Evolutionary conservation across 768 basidiomycete species (phyloP).

Genomic region (Pulveroboletus sp.): DNA sequence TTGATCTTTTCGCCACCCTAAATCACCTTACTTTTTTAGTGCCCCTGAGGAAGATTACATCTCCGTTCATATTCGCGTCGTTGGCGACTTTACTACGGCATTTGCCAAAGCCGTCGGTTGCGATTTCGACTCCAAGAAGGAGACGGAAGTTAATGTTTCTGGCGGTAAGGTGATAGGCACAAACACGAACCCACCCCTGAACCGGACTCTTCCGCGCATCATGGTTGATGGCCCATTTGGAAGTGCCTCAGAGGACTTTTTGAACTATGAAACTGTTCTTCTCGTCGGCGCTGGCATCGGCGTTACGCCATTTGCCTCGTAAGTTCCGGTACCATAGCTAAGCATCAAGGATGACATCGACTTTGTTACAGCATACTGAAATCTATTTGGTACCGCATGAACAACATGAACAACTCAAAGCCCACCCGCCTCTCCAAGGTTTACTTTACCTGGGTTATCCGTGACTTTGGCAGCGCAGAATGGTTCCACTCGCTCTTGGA

Average conservation of each 20-base stretch:
- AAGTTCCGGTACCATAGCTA: slow-evolving; percentile 31
- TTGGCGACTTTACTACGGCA: slow-evolving; percentile 88
- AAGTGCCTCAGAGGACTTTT: slow-evolving; percentile 85
- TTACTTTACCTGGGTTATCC: slow-evolving; percentile 95
- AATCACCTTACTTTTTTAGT: slow-evolving; percentile 33
- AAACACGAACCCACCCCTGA: slow-evolving; percentile 55
- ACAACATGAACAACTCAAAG: slow-evolving; percentile 71
- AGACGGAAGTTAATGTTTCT: slow-evolving; percentile 39
- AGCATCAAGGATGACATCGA: slow-evolving; percentile 1
- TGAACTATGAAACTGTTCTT: slow-evolving; percentile 85
- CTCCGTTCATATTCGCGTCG: slow-evolving; percentile 88
- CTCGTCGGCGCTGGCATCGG: slow-evolving; percentile 95
- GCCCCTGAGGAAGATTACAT: slow-evolving; percentile 96
- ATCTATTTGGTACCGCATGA: slow-evolving; percentile 96
- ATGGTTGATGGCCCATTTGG: slow-evolving; percentile 99
- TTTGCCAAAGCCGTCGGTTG: slow-evolving; percentile 83
- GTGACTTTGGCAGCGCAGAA: slow-evolving; percentile 85
- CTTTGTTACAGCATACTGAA: slow-evolving; percentile 64
- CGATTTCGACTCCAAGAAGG: slow-evolving; percentile 61
- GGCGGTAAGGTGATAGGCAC: slow-evolving; percentile 65
- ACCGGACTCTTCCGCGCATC: slow-evolving; percentile 78
- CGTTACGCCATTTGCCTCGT: slow-evolving; percentile 96
- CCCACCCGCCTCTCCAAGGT: slow-evolving; percentile 86
- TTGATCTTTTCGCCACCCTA: not conserved
- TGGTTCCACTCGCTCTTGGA: slow-evolving; percentile 94